These are phyloP conservation scores for Pseudocercospora eumusae DNA, from an alignment of 2,329 filamentous ascomycete species.

Conservation along the genomic window DNA sequence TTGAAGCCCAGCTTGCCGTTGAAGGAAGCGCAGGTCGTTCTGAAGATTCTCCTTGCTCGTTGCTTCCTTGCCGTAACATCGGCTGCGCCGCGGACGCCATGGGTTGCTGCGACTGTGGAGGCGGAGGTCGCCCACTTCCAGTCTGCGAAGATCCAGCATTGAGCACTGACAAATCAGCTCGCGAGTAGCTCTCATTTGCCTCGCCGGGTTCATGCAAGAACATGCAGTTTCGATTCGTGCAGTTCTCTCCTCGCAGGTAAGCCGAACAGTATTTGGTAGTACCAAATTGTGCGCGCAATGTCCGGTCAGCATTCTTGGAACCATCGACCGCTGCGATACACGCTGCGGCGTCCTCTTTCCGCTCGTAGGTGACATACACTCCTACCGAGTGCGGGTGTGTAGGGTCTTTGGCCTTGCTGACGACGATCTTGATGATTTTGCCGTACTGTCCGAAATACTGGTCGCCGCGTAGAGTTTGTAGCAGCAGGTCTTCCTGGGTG, in stretches of 20 bases:
- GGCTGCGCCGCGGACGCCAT: slow-evolving; percentile 56
- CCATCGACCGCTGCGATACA: slow-evolving; percentile 94
- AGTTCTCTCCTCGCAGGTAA: slow-evolving; percentile 90
- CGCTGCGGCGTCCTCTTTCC: slow-evolving; percentile 81
- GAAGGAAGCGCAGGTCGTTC: slow-evolving; percentile 90
- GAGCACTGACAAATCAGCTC: slow-evolving; percentile 91
- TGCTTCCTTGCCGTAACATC: slow-evolving; percentile 64
- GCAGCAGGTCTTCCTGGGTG: slow-evolving; percentile 85
- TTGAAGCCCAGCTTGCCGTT: slow-evolving; percentile 87
- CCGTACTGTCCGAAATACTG: slow-evolving; percentile 99
- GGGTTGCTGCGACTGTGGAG: slow-evolving; percentile 53
- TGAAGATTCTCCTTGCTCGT: slow-evolving; percentile 36
- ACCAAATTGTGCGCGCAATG: slow-evolving; percentile 74
- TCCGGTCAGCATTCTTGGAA: slow-evolving; percentile 83
- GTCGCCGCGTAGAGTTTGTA: slow-evolving; percentile 83
- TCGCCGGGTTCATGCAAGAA: slow-evolving; percentile 98
- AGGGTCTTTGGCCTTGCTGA: slow-evolving; percentile 87
- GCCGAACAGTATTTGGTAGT: slow-evolving; percentile 99
- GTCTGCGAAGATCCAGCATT: slow-evolving; percentile 83
- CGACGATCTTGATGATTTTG: slow-evolving; percentile 97
- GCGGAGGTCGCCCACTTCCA: slow-evolving; percentile 58
- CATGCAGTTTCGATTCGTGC: slow-evolving; percentile 95
- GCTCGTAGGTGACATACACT: slow-evolving; percentile 97
- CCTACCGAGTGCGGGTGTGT: slow-evolving; percentile 80
- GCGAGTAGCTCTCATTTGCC: slow-evolving; percentile 92